Conservation (phyloP, 768 basidiomycete species). For the Pleurotus eryngii region DNA sequence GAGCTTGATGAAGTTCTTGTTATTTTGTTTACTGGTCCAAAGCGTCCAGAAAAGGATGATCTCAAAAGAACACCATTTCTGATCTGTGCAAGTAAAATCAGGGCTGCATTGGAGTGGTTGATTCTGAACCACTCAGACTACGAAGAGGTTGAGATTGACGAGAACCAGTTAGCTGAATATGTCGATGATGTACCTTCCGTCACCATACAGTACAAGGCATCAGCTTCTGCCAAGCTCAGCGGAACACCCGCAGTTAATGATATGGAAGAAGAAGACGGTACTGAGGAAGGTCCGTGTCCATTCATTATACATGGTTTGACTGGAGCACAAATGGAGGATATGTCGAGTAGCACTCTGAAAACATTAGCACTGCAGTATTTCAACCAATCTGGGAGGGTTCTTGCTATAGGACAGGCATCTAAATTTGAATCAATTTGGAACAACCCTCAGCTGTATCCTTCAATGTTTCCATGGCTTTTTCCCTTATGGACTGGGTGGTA, state of each 20-base stretch:
- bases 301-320: constrained; percentile 24
- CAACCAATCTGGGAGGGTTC: constrained; percentile 17
- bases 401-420: constrained; percentile 25
- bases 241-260: constrained; percentile 25
- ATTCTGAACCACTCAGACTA: constrained; percentile 32
- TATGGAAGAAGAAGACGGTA: constrained; percentile 16
- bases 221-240: constrained; percentile 16
- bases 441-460: constrained; percentile 30
- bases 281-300: constrained; percentile 16
- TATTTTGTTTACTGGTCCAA: constrained; percentile 27
- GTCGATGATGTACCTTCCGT: constrained; percentile 19
- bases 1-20: constrained; percentile 29
- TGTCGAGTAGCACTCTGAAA: constrained; percentile 13
- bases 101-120: constrained; percentile 29
- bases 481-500: constrained; percentile 35
- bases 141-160: constrained; percentile 24
- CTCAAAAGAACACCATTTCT: constrained; percentile 21
- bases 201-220: constrained; percentile 16
- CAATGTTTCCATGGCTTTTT: constrained; percentile 40
- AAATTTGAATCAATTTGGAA: constrained; percentile 26
- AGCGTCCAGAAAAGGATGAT: constrained; percentile 21
- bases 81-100: constrained; percentile 22
- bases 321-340: constrained; percentile 12
- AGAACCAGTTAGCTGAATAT: constrained; percentile 21
- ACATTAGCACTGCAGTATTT: constrained; percentile 24